These are phyloP conservation scores for Colletotrichum falcatum DNA, from an alignment of 2,329 filamentous ascomycete species.

Conservation along the genomic window DNA sequence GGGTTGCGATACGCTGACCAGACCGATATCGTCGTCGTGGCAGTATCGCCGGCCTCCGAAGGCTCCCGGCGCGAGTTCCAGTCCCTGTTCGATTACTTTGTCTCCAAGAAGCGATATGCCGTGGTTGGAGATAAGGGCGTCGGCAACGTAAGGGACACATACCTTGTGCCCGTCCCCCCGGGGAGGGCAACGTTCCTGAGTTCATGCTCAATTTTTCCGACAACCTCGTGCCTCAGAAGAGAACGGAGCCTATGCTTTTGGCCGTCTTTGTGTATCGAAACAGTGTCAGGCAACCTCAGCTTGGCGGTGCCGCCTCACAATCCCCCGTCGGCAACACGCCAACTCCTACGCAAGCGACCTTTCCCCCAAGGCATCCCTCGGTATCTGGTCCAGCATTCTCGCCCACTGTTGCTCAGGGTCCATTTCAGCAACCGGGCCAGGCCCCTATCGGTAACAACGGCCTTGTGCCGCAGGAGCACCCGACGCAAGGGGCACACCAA, in stretches of 20 bases:
- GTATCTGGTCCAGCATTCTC: conserved; percentile 66
- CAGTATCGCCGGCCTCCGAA: conserved; percentile 74
- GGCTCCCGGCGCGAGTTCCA: conserved; percentile 74
- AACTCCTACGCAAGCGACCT: conserved; percentile 52
- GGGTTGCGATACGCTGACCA: conserved; percentile 83
- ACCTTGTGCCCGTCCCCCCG: conserved; percentile 88
- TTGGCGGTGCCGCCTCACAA: conserved; percentile 43
- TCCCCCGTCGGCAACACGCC: conserved; percentile 46
- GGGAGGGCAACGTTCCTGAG: conserved; percentile 78
- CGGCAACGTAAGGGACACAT: conserved; percentile 87
- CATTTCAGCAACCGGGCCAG: conserved; percentile 36
- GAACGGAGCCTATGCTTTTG: conserved; percentile 81
- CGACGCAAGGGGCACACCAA: conserved; percentile 41
- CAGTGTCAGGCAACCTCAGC: conserved; percentile 56
- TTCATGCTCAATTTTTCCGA: conserved; percentile 92
- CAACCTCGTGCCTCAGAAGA: conserved; percentile 78
- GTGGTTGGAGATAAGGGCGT: conserved; percentile 83
- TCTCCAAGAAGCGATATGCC: conserved; percentile 83
- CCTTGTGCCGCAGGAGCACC: conserved; percentile 38
- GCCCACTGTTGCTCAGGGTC: conserved; percentile 52
- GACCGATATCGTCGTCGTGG: conserved; percentile 87
- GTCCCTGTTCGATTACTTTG: conserved; percentile 88
- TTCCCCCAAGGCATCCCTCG: conserved; percentile 59
- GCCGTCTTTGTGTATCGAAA: conserved; percentile 87
- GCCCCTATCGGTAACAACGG: conserved; percentile 19